Evolutionary conservation across 2,329 filamentous ascomycete species (phyloP).

Genomic region (Alternaria longipes): DNA sequence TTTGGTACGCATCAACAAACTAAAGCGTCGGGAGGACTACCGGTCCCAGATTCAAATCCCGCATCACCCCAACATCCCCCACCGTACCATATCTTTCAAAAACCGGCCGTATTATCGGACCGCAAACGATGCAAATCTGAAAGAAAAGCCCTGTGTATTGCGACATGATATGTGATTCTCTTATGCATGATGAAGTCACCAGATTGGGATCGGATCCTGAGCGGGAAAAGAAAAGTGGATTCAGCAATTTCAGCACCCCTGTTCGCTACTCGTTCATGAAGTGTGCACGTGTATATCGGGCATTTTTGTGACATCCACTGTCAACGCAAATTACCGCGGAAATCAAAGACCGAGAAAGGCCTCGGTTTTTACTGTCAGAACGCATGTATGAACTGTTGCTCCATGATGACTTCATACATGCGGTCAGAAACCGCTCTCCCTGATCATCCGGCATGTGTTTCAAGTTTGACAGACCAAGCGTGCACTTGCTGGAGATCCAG

Average conservation of each 20-base stretch:
- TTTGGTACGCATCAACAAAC: slow-evolving; percentile 2
- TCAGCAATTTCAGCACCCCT: slow-evolving; percentile 20
- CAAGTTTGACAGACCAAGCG: slow-evolving; percentile 11
- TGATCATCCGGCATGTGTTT: slow-evolving; percentile 27
- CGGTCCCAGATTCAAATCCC: slow-evolving; percentile 20
- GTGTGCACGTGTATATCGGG: neutral
- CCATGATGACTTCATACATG: slow-evolving; percentile 22
- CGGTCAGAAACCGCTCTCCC: slow-evolving; percentile 14
- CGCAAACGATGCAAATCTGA: slow-evolving; percentile 4
- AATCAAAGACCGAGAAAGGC: neutral
- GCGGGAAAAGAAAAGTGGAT: slow-evolving; percentile 2
- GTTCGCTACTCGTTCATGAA: neutral
- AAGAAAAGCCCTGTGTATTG: slow-evolving; percentile 2
- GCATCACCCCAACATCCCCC: neutral
- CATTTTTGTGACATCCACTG: neutral
- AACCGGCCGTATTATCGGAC: slow-evolving; percentile 3
- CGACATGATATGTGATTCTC: neutral
- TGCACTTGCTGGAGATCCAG: slow-evolving; percentile 9
- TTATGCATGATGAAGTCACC: slow-evolving; percentile 4
- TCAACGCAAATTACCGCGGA: slow-evolving; percentile 1
- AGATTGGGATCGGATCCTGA: neutral
- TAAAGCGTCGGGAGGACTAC: slow-evolving; percentile 17
- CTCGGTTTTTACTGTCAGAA: neutral
- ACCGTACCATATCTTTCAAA: slow-evolving; percentile 5
- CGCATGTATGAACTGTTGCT: neutral